A percentile compares a stretch with the other conserved stretches of the same genome.
These are phyloP conservation scores for Mesotaenium endlicherianum DNA, from an alignment of 139 green algal genomes.

Conservation along the genomic window DNA sequence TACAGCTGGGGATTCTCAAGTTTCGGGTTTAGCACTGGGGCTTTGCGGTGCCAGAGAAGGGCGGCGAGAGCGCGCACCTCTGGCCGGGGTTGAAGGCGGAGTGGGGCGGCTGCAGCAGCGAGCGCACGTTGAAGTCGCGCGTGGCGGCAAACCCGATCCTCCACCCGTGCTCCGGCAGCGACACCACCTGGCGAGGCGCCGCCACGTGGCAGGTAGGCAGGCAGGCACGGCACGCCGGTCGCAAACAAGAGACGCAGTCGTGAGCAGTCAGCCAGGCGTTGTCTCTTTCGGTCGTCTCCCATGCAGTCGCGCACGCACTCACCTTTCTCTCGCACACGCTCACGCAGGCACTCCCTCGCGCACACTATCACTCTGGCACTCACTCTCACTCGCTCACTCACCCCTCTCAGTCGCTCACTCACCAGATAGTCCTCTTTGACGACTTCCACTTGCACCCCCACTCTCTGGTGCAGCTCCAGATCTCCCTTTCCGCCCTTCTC, in stretches of 20 bases:
- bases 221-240: background rate
- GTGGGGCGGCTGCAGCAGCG: slow-evolving; percentile 35
- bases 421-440: slow-evolving; percentile 65
- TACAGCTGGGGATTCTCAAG: no score
- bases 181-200: slow-evolving; percentile 63
- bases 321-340: no score
- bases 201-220: background rate
- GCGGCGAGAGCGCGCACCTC: no score
- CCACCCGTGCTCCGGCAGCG: slow-evolving; percentile 52
- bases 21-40: no score
- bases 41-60: no score
- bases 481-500: slow-evolving; percentile 18
- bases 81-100: slow-evolving; percentile 33
- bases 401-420: no score
- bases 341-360: no score
- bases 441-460: slow-evolving; percentile 63
- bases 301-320: no score
- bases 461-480: background rate
- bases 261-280: no score
- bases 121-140: slow-evolving; percentile 68
- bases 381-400: no score
- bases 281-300: no score
- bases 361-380: no score
- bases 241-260: background rate
- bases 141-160: slow-evolving; percentile 66